Evolutionary conservation across 345 rosid species (phyloP), one percentile per base, ranked within the genome.

Genomic region (Eucalyptus pauciflora): DNA sequence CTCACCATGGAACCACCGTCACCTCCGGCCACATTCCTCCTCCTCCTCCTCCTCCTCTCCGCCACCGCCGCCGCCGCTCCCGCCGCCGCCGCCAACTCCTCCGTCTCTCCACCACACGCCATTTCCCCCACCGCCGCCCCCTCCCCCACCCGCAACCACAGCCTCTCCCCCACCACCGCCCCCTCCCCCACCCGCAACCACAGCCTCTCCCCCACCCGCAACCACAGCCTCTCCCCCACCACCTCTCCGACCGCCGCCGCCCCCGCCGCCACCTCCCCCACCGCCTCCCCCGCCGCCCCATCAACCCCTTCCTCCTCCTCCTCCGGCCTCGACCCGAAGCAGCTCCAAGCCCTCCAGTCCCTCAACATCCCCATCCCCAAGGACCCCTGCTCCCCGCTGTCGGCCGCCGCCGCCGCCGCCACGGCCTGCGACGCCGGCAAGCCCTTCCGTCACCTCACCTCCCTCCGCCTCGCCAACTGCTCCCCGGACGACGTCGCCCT

Each of bases 391-490:
- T 56, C 88, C 87, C 91, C 91, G 76, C 91, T 90, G 83, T 90
- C 91, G 88, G 91, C 91, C 88, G 88, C 94, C 89, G 58, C 29
- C 29, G 29, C 62, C 13, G 62, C 62, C 29, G 62, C 62, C 62
- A 91, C 95, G 93, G 3, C 92, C 5, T 97, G 98, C 89, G 96
- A 95, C 91, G 50, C 89, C 81, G 90, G 94, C 88, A 89, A 93
- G 31, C 99, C 98, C 64, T 97, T 96, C 89, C 97, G 96, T 87
- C 97, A 93, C 89, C 94, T 97, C 58, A 46, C 95, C 86, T 91
- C 96, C 50, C 96, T 97, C 90, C 94, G 91, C 87, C 97, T 97
- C 92, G 87, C 97, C 81, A 96, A 96, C 92, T 97, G 99, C 93
- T 94, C 91, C 88, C 86, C 50, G 43, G 89, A 83, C 96, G 96